These are phyloP conservation scores for Macadamia tetraphylla DNA, from an alignment of 164 flowering plant species.

Conservation along the genomic window DNA sequence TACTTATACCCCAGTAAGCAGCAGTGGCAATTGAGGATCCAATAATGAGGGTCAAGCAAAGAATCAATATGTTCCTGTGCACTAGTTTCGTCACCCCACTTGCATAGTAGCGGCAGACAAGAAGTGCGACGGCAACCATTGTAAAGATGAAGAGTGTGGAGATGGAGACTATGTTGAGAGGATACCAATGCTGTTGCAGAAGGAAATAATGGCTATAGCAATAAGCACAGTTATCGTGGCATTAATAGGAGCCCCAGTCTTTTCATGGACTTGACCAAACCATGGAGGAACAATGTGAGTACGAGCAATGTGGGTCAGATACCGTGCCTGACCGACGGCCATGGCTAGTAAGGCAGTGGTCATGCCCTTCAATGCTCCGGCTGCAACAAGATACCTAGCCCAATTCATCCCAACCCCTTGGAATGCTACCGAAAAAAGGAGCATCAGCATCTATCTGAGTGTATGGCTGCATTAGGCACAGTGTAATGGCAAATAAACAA, in stretches of 20 bases:
- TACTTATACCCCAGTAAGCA: conserved; percentile 24
- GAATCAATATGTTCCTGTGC: conserved; percentile 34
- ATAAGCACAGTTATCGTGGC: conserved; percentile 47
- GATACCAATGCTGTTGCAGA: conserved; percentile 48
- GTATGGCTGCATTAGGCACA: conserved; percentile 52
- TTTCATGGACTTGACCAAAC: conserved; percentile 35
- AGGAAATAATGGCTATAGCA: conserved; percentile 28
- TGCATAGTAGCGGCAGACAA: conserved; percentile 50
- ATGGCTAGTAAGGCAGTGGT: conserved; percentile 41
- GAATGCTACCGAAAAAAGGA: conserved; percentile 49
- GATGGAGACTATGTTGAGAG: conserved; percentile 51
- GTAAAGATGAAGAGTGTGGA: conserved; percentile 55
- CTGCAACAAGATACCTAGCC: conserved; percentile 55
- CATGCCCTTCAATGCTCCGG: conserved; percentile 57
- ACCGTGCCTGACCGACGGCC: conserved; percentile 58
- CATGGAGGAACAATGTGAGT: conserved; percentile 60
- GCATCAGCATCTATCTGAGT: conserved; percentile 31
- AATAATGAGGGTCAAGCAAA: conserved; percentile 31
- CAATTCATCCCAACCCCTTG: conserved; percentile 40
- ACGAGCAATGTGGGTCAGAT: conserved; percentile 60
- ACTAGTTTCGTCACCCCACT: conserved; percentile 26
- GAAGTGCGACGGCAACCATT: conserved; percentile 46
- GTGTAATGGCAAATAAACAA: conserved; percentile 39
- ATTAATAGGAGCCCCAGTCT: conserved; percentile 53
- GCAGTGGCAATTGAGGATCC: conserved; percentile 38